Base-by-base conservation (phyloP, 257 asterid genomes). In the Rauvolfia tetraphylla region DNA sequence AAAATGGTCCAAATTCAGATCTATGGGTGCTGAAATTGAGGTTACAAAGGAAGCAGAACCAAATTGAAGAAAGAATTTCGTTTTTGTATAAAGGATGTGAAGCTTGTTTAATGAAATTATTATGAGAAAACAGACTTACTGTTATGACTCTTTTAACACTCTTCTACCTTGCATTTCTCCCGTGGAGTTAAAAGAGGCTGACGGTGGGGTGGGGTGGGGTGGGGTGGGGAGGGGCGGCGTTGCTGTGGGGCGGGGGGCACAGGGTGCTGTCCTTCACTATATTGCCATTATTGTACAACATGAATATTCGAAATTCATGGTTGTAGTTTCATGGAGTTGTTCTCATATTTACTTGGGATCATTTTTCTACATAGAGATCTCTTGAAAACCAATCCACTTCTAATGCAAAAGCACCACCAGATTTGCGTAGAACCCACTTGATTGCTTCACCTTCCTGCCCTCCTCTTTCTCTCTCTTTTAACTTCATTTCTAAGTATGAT, bases 361-460 rank as follows among this genome's bases (percentile, higher is more conserved):
- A 66, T 66, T 61, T 77, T 78, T 81, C 75, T 79, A 12, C 17
- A 42, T 54, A 74, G 57, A 83, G 82, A 69, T 89, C 48, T 86
- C 96, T 86, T 87, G 48, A 84, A 73, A 73, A 58, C 78, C 84
- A 90, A 92, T 88, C 87, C 73, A 89, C 6, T 76, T 75, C 85
- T n/a, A 73, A 75, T 83, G 76, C 83, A 82, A 74, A 84, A 86
- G 80, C 87, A 84, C 68, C 88, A 85, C 81, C 85, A 82, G 66
- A 74, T 85, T 92, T 88, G 92, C 96, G 76, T 88, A 85, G 78
- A 83, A 85, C 73, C 86, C 85, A 89, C 96, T 87, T 87, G 83
- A 90, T 84, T 83, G 33, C 85, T 82, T 76, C 79, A 20, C 73
- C 83, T 39, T 48, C 46, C 76, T 27, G 17, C 68, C 74, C 79